These are phyloP conservation scores for Kwoniella botswanensis DNA, from an alignment of 768 basidiomycete genomes.

Conservation along the genomic window DNA sequence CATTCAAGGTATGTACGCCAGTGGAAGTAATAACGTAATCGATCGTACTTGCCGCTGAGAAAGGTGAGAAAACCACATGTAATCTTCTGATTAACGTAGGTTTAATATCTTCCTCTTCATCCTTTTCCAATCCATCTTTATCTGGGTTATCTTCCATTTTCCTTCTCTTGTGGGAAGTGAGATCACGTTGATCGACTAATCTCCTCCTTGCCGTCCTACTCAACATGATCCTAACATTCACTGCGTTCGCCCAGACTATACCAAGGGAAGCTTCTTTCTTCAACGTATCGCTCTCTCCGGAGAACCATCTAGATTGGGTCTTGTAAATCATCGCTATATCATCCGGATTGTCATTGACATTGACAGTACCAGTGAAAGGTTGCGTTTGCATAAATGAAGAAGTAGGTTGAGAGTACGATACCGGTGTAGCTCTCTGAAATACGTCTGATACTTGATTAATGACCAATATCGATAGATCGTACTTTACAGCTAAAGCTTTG, in stretches of 20 bases:
- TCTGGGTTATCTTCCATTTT: conserved; percentile 42
- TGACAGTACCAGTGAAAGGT: conserved; percentile 29
- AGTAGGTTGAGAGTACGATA: conserved; percentile 3
- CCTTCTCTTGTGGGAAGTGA: conserved; percentile 44
- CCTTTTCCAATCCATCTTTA: conserved; percentile 28
- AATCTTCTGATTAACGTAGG: conserved; percentile 70
- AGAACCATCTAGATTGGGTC: conserved; percentile 78
- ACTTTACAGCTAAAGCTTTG: conserved; percentile 70
- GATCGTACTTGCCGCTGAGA: conserved; percentile 65
- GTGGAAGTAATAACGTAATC: conserved; percentile 75
- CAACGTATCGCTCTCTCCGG: conserved; percentile 67
- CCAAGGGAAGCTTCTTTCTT: conserved; percentile 82
- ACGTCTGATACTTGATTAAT: conserved; percentile 88
- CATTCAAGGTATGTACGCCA: conserved; percentile 62
- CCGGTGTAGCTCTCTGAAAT: conserved; percentile 57
- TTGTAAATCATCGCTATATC: conserved; percentile 64
- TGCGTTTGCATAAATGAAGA: conserved; percentile 24
- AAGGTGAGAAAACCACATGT: conserved; percentile 77
- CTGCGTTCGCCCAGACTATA: conserved; percentile 90
- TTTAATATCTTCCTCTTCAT: conserved; percentile 28
- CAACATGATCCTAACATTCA: conserved; percentile 84
- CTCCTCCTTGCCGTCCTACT: conserved; percentile 74
- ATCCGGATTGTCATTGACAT: conserved; percentile 40
- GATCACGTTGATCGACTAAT: conserved; percentile 60
- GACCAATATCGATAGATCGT: conserved; percentile 75